Conservation (phyloP, 208 protist species). For the Jaenimonas drosophilae region DNA sequence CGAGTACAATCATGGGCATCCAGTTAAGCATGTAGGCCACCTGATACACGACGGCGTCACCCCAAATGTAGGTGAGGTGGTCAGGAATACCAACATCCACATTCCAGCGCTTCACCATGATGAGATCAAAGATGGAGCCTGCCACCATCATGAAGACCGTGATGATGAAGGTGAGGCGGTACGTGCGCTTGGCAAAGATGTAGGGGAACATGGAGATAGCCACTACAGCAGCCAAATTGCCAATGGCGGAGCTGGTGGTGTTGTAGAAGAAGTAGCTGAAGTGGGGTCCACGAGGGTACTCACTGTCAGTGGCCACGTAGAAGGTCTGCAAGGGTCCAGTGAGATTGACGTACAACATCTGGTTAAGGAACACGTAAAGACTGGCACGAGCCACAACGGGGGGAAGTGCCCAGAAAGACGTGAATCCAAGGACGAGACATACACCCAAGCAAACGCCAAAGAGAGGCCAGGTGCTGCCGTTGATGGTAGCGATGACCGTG, state of each 20-base stretch:
- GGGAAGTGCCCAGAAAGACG: conserved; percentile 56
- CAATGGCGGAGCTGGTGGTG: conserved; percentile 33
- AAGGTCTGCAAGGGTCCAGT: conserved; percentile 45
- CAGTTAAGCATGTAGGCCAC: conserved; percentile 55
- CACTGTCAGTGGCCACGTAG: conserved; percentile 28
- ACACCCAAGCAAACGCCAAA: neutral
- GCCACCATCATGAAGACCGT: conserved; percentile 32
- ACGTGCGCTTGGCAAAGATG: conserved; percentile 55
- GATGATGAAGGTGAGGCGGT: conserved; percentile 37
- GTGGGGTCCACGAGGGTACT: conserved; percentile 39
- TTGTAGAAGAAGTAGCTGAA: conserved; percentile 71
- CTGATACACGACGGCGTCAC: conserved; percentile 51
- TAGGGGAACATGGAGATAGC: conserved; percentile 47
- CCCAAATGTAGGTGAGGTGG: conserved; percentile 62
- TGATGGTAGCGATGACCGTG: conserved; percentile 31
- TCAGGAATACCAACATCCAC: conserved; percentile 37
- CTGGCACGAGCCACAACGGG: conserved; percentile 50
- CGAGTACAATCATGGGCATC: conserved; percentile 67
- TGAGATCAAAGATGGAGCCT: conserved; percentile 50
- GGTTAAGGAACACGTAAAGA: conserved; percentile 47
- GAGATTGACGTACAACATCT: conserved; percentile 35
- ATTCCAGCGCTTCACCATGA: conserved; percentile 77
- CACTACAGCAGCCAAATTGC: conserved; percentile 40
- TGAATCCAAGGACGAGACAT: conserved; percentile 5
- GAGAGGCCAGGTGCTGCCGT: conserved; percentile 10